A percentile compares a stretch with the other conserved stretches of the same genome.
These are phyloP conservation scores for Suhomyces faveliae DNA, from an alignment of 805 yeast species.

Conservation along the genomic window DNA sequence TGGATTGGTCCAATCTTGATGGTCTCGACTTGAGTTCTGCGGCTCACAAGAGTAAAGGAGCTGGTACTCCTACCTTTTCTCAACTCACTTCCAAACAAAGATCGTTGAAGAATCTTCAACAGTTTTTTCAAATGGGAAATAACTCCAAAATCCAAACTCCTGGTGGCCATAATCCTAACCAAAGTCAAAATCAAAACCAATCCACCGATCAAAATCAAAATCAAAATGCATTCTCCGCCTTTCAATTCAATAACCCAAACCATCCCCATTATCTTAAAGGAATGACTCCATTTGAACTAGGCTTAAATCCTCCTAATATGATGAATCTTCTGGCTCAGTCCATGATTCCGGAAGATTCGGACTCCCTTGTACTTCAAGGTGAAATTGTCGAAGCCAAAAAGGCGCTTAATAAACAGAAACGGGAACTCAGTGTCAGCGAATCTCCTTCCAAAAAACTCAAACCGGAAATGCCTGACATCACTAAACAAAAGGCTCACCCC, in stretches of 20 bases:
- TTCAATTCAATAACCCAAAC: conserved; percentile 34
- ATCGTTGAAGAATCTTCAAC: conserved; percentile 13
- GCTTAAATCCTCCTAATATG: conserved; percentile 22
- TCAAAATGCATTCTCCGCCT: conserved; percentile 10
- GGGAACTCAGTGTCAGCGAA: neutral
- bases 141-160: neutral
- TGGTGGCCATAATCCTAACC: neutral
- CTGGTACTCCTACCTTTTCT: conserved; percentile 6
- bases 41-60: conserved; percentile 6
- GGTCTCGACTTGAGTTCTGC: conserved; percentile 24
- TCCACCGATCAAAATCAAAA: neutral
- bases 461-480: neutral
- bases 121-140: conserved; percentile 10
- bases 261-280: conserved; percentile 43
- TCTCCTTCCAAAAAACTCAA: conserved; percentile 7
- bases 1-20: conserved; percentile 31
- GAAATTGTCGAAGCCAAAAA: conserved; percentile 3
- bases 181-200: neutral
- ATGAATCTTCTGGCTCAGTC: conserved; percentile 8
- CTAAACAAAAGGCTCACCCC: conserved; percentile 4
- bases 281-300: conserved; percentile 38
- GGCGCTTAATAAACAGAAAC: neutral
- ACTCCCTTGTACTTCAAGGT: conserved; percentile 1
- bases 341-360: conserved; percentile 3
- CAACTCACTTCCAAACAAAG: conserved; percentile 8